Conservation (phyloP, 169 alveolate species). For the Theileria sp. region DNA sequence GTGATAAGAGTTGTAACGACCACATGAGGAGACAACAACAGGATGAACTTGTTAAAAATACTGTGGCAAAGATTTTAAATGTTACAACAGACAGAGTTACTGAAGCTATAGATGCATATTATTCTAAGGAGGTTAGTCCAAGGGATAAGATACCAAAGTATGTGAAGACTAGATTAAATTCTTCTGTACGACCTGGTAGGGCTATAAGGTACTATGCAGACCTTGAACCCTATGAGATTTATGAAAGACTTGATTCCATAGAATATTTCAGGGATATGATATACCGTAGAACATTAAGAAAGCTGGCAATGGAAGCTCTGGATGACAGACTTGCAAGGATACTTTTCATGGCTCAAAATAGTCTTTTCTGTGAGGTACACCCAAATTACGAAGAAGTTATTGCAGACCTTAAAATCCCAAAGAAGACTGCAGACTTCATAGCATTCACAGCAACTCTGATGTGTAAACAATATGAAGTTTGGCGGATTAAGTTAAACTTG, state of each 20-base stretch:
- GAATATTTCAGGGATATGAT: constrained; percentile 4
- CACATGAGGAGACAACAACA: constrained; percentile 10
- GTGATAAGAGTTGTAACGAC: neutral
- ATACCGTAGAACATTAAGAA: constrained; percentile 19
- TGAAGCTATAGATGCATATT: constrained; percentile 18
- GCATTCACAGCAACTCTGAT: constrained; percentile 29
- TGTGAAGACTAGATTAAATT: neutral
- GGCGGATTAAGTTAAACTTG: constrained; percentile 50
- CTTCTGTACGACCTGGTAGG: neutral
- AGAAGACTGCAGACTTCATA: constrained; percentile 31
- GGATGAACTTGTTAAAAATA: neutral
- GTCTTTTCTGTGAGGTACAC: constrained; percentile 15
- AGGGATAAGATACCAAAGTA: constrained; percentile 12
- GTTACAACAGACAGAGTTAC: neutral
- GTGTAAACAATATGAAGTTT: constrained; percentile 45
- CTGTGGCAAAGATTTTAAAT: neutral
- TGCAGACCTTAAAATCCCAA: constrained; percentile 22
- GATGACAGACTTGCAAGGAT: constrained; percentile 60
- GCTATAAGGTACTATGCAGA: constrained; percentile 2
- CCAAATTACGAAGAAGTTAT: constrained; percentile 28
- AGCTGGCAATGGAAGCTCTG: constrained; percentile 52
- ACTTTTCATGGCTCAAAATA: constrained; percentile 48
- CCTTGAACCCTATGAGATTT: neutral
- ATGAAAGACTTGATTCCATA: neutral
- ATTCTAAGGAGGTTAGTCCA: constrained; percentile 12